Evolutionary conservation across 202 grass and related monocot genomes (phyloP), one percentile per base, ranked within the genome.

Genomic region (Saccharum hybrid): DNA sequence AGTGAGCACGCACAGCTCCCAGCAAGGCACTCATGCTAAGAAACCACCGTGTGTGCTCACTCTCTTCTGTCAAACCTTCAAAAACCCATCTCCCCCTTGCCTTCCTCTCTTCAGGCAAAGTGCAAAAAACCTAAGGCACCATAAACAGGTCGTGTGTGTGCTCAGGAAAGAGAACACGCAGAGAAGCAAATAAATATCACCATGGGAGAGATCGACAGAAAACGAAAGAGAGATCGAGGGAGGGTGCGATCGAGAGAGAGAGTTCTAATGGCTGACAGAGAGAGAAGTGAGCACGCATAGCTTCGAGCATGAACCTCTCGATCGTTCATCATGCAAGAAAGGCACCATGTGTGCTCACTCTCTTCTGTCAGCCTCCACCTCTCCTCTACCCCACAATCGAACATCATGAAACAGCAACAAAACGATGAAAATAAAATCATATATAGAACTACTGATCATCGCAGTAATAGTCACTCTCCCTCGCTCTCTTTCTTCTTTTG

Each of bases 251-350:
- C 48, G 77, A 48, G 78, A 65, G 66, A 60, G n/a, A n/a, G 59
- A 39, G 59, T 6, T 80, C 37, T 84, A 80, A 71, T 84, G 86
- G 79, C 78, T 79, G 94, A 97, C 88, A 97, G 84, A 83, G 62
- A 97, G 94, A 91, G 91, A 85, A 87, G 82, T 97, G 91, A 97
- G 94, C 94, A 97, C 91, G 75, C 69, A 97, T 97, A 93, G 88
- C 91, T 93, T 97, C 91, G 81, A 91, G 87, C 94, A 97, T 82
- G 89, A 83, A 81, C 46, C 77, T 26, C 30, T 56, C 42, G 11
- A 13, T 46, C 63, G 63, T 74, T 78, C 40, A 79, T 45, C 88
- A 96, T 93, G 87, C 88, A 86, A 97, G 91, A 97, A 93, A 93
- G 71, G 66, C 83, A 97, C 88, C 91, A 93, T 93, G 78, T 91